Conservation (phyloP, 2,329 filamentous ascomycete species). For the Rutstroemia sp. region DNA sequence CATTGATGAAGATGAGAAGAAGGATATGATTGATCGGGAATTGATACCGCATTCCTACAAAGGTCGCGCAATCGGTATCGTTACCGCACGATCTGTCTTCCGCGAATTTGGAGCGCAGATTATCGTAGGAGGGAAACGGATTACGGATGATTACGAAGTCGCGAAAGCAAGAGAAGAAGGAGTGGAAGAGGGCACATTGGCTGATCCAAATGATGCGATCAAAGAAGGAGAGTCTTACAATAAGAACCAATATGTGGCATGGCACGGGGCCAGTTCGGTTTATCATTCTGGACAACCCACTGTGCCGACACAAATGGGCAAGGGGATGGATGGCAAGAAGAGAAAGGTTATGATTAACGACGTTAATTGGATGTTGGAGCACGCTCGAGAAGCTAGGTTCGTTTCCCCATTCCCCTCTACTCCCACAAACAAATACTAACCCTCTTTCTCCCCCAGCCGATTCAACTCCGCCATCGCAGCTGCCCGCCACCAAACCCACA, state of each 20-base stretch:
- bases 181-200: slow-evolving; percentile 78
- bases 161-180: slow-evolving; percentile 67
- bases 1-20: slow-evolving; percentile 94
- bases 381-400: slow-evolving; percentile 84
- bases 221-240: slow-evolving; percentile 83
- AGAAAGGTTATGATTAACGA: slow-evolving; percentile 83
- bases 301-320: slow-evolving; percentile 67
- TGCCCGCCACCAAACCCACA: slow-evolving; percentile 55
- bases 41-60: slow-evolving; percentile 99
- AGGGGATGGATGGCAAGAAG: slow-evolving; percentile 70
- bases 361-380: slow-evolving; percentile 94
- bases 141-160: slow-evolving; percentile 86
- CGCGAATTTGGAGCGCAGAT: slow-evolving; percentile 94
- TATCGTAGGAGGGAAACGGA: slow-evolving; percentile 78
- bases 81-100: slow-evolving; percentile 93
- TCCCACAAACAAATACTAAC: background rate
- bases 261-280: slow-evolving; percentile 93
- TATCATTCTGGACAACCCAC: slow-evolving; percentile 79
- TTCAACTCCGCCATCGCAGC: slow-evolving; percentile 74
- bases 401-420: slow-evolving; percentile 22
- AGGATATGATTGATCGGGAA: slow-evolving; percentile 88
- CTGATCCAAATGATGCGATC: slow-evolving; percentile 82
- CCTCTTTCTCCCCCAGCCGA: slow-evolving; percentile 43
- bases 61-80: slow-evolving; percentile 91
- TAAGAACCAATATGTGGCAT: slow-evolving; percentile 97